Base-by-base conservation (phyloP, 1,139 yeast species). In the Suhomyces coccinellae region DNA sequence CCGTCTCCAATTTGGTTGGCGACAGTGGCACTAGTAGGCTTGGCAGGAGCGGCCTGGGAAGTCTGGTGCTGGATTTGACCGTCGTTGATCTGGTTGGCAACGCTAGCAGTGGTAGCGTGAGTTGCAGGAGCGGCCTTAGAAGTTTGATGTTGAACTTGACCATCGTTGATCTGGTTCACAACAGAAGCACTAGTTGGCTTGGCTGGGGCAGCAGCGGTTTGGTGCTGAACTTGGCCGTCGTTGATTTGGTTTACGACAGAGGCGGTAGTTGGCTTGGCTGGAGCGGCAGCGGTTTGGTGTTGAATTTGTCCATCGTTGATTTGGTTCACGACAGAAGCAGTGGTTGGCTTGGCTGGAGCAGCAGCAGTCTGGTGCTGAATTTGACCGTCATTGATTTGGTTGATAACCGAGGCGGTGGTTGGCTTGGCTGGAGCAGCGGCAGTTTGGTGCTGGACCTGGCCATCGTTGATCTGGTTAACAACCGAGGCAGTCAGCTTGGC, bases 1-100 rank as follows among this genome's bases (percentile, higher is more conserved):
- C 72, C 71, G 46, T 66, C 71, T 41, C 54, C 46, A 41, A 62
- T 58, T 55, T 65, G 67, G 45, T 53, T 49, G 22, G 52, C 62
- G 33, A 49, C 61, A 15, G 55, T 40, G 34, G 57, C 56, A 41
- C 53, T 40, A 20, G 63, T 59, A 27, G 69, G 54, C 10, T 37
- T 32, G 30, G 56, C 34, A 31, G 15, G 40, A 5, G 54, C 55
- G 33, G 50, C 37, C 36, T 55, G 29, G 22, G 56, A 32, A 66
- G 51, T 34, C 61, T 49, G 63, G 46, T 75, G 70, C 58, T 74
- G 86, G 54, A 79, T 68, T 69, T 82, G 86, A 47, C 77, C 79
- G 48, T 70, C 75, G 47, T 60, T 59, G 48, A 73, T 64, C 60
- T 66, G 55, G 72, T 58, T 57, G 56, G 69, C 52, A 34, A 68